Evolutionary conservation across 2,329 filamentous ascomycete species (phyloP), one percentile per base, ranked within the genome.

Genomic region (Colletotrichum truncatum): DNA sequence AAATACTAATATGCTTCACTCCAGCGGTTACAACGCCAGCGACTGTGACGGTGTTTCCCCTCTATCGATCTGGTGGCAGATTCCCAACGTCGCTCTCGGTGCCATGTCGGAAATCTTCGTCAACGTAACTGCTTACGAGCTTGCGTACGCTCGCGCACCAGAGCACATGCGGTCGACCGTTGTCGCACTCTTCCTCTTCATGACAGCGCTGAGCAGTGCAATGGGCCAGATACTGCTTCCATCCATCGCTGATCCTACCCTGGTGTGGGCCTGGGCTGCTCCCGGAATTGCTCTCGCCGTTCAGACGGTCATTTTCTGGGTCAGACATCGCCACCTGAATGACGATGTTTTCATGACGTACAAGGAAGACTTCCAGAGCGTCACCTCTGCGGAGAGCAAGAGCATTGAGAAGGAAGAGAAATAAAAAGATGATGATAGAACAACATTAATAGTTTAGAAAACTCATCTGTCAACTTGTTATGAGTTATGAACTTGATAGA

Each of bases 161-260:
- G 85, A 84, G 73, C 93, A 92, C 78, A 94, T 94, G 91, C 85
- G 90, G 6, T 90, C 88, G 25, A 84, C 93, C 59, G 89, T 94
- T n/a, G 84, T 85, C 70, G 86, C 87, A 9, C 82, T 93, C 57
- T 87, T 87, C 51, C 85, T 92, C 54, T 91, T 93, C 79, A 90
- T 87, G 80, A 88, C 85, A 36, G 89, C 91, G 49, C 86, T 93
- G 72, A 87, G 88, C 6, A 82, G 88, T 39, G 90, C 91, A 38
- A 80, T 93, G 23, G 89, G 89, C 1, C 89, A 93, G 77, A 91
- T 80, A 9, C 75, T 82, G 25, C 74, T 74, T 16, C 71, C 73
- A 25, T 75, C 82, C 16, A 74, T 79, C 28, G 72, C 73, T 6
- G 90, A 93, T 71, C 91, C 91, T 1, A 78, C 91, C 10, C 81